A percentile compares a stretch with the other conserved stretches of the same genome.
These are phyloP conservation scores for Aspergillus asperescens DNA, from an alignment of 495 filamentous ascomycete genomes.

Conservation along the genomic window DNA sequence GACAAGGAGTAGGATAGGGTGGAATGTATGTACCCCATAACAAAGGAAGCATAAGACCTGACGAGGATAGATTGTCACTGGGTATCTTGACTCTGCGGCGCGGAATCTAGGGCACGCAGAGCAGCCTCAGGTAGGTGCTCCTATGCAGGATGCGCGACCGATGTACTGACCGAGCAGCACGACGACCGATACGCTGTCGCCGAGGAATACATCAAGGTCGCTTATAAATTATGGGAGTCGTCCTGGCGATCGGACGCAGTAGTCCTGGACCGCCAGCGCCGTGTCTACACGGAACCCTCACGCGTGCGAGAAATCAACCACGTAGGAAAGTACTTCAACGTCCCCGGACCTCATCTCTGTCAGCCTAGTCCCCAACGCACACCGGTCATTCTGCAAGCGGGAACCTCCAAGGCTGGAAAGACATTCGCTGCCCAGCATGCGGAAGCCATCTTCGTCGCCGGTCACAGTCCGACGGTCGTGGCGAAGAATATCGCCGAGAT, in stretches of 20 bases:
- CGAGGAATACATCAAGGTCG: conserved; percentile 62
- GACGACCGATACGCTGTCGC: conserved; percentile 63
- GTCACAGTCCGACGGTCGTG: conserved; percentile 43
- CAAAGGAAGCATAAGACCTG: neutral
- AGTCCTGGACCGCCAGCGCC: conserved; percentile 46
- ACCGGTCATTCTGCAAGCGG: conserved; percentile 60
- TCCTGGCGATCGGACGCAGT: conserved; percentile 67
- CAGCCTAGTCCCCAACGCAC: conserved; percentile 63
- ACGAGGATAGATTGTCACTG: conserved; percentile 52
- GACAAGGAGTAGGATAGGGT: conserved; percentile 42
- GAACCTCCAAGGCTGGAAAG: conserved; percentile 58
- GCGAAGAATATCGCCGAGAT: conserved; percentile 49
- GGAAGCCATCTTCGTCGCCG: conserved; percentile 49
- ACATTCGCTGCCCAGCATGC: conserved; percentile 58
- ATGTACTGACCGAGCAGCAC: conserved; percentile 38
- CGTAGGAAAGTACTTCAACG: conserved; percentile 57
- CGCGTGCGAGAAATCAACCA: conserved; percentile 62
- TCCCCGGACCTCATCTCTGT: conserved; percentile 60
- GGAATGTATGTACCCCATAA: conserved; percentile 44
- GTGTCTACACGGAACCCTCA: conserved; percentile 56
- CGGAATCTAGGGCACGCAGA: conserved; percentile 52
- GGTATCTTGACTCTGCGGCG: conserved; percentile 63
- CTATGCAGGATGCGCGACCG: neutral
- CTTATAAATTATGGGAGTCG: conserved; percentile 66
- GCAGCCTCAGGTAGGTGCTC: conserved; percentile 39